Conservation (phyloP, 306 rosid species). For the Cotoneaster glaucophyllus region DNA sequence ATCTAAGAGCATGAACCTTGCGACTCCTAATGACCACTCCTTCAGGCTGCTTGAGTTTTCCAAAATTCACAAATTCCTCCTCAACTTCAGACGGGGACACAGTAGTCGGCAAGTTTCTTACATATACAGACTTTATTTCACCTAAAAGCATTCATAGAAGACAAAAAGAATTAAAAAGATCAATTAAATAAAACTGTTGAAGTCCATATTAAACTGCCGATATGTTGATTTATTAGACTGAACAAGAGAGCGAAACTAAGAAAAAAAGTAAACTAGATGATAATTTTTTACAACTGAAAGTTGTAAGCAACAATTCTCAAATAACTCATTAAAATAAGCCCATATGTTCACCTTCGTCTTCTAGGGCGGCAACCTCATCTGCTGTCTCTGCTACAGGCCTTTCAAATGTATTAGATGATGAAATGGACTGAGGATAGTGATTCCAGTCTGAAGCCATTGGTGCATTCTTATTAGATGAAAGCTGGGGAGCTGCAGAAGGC, state of each 20-base stretch:
- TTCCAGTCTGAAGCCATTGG: conserved; percentile 35
- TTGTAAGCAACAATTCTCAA: not conserved
- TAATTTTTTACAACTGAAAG: not conserved
- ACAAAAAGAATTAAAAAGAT: not conserved
- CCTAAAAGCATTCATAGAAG: conserved; percentile 24
- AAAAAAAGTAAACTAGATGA: not conserved
- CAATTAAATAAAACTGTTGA: not conserved
- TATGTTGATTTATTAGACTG: not conserved
- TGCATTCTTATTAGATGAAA: conserved; percentile 27
- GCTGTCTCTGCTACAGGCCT: conserved; percentile 27
- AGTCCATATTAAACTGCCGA: not conserved
- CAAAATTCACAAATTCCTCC: conserved; percentile 77
- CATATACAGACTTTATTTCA: conserved; percentile 87
- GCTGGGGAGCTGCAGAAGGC: conserved; percentile 26
- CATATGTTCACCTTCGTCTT: conserved; percentile 40
- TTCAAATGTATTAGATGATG: conserved; percentile 24
- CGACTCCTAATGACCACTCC: conserved; percentile 91
- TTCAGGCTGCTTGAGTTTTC: conserved; percentile 67
- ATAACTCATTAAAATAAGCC: not conserved
- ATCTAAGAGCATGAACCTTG: conserved; percentile 47
- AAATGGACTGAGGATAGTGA: conserved; percentile 17
- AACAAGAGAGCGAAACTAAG: not conserved
- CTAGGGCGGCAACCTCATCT: conserved; percentile 29
- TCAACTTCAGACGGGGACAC: conserved; percentile 77
- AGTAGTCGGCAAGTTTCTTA: conserved; percentile 71